Percentiles rank a stretch among this genome's conserved stretches.
These are phyloP conservation scores for Chionographis japonica DNA, from an alignment of 106 monocot species.

Conservation along the genomic window DNA sequence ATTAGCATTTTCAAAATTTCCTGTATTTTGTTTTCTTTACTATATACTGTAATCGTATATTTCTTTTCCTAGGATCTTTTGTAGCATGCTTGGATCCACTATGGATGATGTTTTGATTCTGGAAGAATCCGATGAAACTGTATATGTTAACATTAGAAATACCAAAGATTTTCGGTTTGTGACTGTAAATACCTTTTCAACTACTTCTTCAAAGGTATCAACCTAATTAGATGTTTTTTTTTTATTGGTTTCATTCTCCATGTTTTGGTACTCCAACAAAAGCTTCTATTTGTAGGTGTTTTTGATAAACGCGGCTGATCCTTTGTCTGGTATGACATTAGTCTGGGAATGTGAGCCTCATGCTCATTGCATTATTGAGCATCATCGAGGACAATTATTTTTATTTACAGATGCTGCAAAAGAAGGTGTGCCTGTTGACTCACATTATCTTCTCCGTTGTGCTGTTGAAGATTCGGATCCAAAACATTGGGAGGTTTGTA, in stretches of 20 bases:
- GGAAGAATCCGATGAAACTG: conserved; percentile 79
- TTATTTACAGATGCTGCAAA: conserved; percentile 84
- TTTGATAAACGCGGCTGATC: conserved; percentile 88
- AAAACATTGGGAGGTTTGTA: conserved; percentile 73
- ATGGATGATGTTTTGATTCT: conserved; percentile 75
- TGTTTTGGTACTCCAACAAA: conserved; percentile 6
- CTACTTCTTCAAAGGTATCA: conserved; percentile 80
- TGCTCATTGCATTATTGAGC: conserved; percentile 78
- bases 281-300: conserved; percentile 64
- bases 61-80: conserved; percentile 72
- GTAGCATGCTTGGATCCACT: conserved; percentile 81
- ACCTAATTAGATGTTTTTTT: not conserved
- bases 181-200: conserved; percentile 85
- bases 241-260: conserved; percentile 4
- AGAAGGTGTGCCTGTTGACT: conserved; percentile 51
- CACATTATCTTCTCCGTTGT: conserved; percentile 66
- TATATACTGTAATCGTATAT: conserved; percentile 10
- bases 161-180: conserved; percentile 95
- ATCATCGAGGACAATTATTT: conserved; percentile 77
- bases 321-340: conserved; percentile 63
- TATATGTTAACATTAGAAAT: conserved; percentile 88
- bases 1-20: not conserved
- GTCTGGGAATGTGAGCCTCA: conserved; percentile 77
- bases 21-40: conserved; percentile 4
- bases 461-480: conserved; percentile 35